These are phyloP conservation scores for Phytophthora pisi DNA, from an alignment of 352 stramenopile genomes.

Conservation along the genomic window DNA sequence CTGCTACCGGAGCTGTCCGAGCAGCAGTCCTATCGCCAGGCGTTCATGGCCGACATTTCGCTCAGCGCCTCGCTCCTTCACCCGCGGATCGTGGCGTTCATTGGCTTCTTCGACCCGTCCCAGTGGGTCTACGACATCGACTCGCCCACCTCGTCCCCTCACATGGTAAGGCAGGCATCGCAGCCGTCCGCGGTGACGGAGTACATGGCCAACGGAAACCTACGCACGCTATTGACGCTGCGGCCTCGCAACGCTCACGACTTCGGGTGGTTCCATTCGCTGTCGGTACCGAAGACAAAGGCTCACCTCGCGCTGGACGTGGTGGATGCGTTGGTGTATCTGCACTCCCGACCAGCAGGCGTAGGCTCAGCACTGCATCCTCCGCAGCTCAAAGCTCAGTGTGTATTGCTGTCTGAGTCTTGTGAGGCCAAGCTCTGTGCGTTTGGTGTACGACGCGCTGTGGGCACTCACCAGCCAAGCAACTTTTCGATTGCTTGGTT, in stretches of 20 bases:
- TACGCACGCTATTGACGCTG: constrained; percentile 42
- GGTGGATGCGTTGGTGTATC: constrained; percentile 54
- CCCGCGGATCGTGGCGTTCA: constrained; percentile 42
- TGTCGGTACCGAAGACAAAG: constrained; percentile 35
- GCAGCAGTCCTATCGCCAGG: constrained; percentile 31
- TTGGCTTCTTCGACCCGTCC: constrained; percentile 41
- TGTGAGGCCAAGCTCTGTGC: constrained; percentile 61
- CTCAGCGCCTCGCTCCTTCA: constrained; percentile 37
- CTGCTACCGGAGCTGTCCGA: constrained; percentile 27
- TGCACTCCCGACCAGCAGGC: constrained; percentile 42
- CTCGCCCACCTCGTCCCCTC: constrained; percentile 24
- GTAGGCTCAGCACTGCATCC: constrained; percentile 27
- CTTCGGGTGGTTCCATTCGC: constrained; percentile 44
- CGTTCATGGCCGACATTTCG: constrained; percentile 47
- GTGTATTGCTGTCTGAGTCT: constrained; percentile 47
- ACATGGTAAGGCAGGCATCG: constrained; percentile 10
- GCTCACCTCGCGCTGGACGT: constrained; percentile 51
- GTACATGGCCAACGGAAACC: constrained; percentile 50
- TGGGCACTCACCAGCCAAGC: constrained; percentile 17
- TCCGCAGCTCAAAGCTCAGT: constrained; percentile 46
- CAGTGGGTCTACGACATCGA: constrained; percentile 31
- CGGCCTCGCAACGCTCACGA: constrained; percentile 30
- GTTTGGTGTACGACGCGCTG: constrained; percentile 41
- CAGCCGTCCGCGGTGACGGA: constrained; percentile 49
- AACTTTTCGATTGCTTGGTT: constrained; percentile 54